Conservation (phyloP, 345 rosid genomes). For the Firmiana major region DNA sequence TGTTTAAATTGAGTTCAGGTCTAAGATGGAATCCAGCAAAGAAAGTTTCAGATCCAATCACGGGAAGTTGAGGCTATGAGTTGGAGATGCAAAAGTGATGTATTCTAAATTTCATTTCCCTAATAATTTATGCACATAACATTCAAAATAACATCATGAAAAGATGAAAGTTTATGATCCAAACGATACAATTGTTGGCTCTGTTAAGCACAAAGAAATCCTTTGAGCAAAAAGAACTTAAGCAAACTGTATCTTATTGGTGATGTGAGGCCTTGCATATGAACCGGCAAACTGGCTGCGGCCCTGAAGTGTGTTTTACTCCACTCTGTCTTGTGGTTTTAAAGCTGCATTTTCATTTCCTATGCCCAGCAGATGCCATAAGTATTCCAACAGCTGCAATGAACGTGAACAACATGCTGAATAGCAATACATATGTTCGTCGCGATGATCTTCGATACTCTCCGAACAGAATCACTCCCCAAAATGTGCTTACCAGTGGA, state of each 20-base stretch:
- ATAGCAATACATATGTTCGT: constrained; percentile 58
- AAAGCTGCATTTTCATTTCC: constrained; percentile 36
- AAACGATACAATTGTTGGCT: not conserved
- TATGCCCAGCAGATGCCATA: constrained; percentile 76
- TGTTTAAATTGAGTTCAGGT: not conserved
- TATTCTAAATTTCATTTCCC: not conserved
- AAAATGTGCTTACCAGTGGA: constrained; percentile 86
- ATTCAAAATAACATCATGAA: not conserved
- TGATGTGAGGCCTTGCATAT: not conserved
- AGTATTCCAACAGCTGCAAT: constrained; percentile 67
- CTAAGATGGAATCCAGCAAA: not conserved
- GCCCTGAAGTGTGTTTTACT: not conserved
- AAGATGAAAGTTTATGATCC: no score
- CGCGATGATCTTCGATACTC: constrained; percentile 74
- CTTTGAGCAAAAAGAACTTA: not conserved
- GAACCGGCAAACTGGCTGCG: not conserved
- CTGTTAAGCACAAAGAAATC: not conserved
- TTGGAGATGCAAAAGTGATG: no score
- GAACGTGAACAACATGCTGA: constrained; percentile 71
- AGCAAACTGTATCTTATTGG: not conserved
- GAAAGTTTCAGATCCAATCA: not conserved
- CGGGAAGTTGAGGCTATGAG: no score
- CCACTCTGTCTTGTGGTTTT: not conserved
- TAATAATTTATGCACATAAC: not conserved
- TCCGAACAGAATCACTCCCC: constrained; percentile 80